Conservation (phyloP, 2,329 filamentous ascomycete species). For the Ilyonectria sp. region DNA sequence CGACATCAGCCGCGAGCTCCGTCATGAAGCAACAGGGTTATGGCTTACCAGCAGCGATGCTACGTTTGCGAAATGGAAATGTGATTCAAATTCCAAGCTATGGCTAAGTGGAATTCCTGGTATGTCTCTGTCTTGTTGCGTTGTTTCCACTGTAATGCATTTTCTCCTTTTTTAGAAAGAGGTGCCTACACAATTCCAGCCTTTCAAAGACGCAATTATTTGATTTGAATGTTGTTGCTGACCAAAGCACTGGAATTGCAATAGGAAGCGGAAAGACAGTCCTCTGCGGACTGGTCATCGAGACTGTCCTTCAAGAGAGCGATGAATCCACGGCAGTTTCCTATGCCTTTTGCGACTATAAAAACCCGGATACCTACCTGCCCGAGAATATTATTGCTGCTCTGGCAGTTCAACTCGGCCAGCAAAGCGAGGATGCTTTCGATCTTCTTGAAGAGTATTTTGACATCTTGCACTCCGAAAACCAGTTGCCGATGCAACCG, state of each 20-base stretch:
- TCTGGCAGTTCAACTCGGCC: conserved; percentile 26
- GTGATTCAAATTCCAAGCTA: background rate
- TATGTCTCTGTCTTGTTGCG: background rate
- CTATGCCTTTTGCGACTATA: conserved; percentile 31
- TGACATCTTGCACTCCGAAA: background rate
- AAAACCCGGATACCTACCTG: background rate
- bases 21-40: conserved; percentile 3
- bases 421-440: conserved; percentile 19
- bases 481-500: background rate
- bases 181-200: no score
- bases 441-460: conserved; percentile 24
- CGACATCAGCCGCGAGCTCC: background rate
- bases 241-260: no score
- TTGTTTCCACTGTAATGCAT: no score
- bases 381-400: conserved; percentile 26
- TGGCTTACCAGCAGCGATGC: conserved; percentile 9
- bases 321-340: background rate
- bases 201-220: no score
- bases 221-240: background rate
- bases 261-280: conserved; percentile 7
- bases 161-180: no score
- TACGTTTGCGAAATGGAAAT: background rate
- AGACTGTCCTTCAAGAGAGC: background rate
- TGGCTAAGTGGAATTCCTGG: conserved; percentile 19
- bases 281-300: conserved; percentile 2